These are phyloP conservation scores for Phialemonium atrogriseum DNA, from an alignment of 2,329 filamentous ascomycete genomes.

Conservation along the genomic window DNA sequence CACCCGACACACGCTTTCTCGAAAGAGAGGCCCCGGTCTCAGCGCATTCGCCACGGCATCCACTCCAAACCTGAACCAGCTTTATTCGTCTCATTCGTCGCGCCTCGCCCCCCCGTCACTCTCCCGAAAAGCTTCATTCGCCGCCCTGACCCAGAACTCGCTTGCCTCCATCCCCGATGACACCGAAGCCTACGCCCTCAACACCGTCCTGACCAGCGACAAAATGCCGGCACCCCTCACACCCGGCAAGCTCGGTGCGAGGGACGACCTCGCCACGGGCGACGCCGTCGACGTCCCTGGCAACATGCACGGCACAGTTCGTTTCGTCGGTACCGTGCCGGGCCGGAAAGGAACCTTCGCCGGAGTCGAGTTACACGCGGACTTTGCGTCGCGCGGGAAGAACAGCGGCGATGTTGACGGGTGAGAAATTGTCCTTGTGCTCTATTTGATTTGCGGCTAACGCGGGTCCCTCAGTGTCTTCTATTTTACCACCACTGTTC, in stretches of 20 bases:
- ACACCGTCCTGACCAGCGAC: slow-evolving; percentile 36
- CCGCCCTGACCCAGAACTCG: slow-evolving; percentile 56
- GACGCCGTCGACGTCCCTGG: slow-evolving; percentile 88
- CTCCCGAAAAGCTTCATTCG: slow-evolving; percentile 63
- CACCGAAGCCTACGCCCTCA: slow-evolving; percentile 53
- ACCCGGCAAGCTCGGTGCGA: slow-evolving; percentile 37
- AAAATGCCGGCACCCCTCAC: slow-evolving; percentile 48
- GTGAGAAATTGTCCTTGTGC: slow-evolving; percentile 38
- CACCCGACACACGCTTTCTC: slow-evolving; percentile 25
- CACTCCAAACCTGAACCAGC: slow-evolving; percentile 48
- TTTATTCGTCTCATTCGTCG: slow-evolving; percentile 38
- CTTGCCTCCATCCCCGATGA: slow-evolving; percentile 60
- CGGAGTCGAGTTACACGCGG: slow-evolving; percentile 77
- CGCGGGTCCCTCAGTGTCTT: slow-evolving; percentile 36
- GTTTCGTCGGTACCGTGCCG: slow-evolving; percentile 77
- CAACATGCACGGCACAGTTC: slow-evolving; percentile 82
- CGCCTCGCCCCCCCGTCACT: slow-evolving; percentile 38
- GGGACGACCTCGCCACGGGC: slow-evolving; percentile 58
- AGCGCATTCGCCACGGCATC: slow-evolving; percentile 39
- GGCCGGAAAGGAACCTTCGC: slow-evolving; percentile 90
- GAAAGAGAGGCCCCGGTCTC: slow-evolving; percentile 32
- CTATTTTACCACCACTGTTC: slow-evolving; percentile 74
- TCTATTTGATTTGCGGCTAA: slow-evolving; percentile 10
- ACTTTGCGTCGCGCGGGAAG: slow-evolving; percentile 79
- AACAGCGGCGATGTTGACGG: slow-evolving; percentile 96